phyloP scores from a whole-genome alignment of 169 alveolate species.

The Eimeria tenella region DNA sequence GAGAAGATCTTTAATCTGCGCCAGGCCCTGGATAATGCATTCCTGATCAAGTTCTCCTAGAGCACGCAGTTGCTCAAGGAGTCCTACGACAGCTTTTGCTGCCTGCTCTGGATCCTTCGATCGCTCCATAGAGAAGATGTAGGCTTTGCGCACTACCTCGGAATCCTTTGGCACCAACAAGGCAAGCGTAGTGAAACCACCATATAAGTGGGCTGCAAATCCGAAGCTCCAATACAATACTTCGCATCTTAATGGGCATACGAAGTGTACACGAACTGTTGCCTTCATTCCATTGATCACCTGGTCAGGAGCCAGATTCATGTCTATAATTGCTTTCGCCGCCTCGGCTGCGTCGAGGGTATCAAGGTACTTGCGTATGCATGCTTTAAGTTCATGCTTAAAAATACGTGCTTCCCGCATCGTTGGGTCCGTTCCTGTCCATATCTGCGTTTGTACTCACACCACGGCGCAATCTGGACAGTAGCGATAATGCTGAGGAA shows the following conservation, averaged over 20 bases:
- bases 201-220: neutral
- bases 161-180: conserved; percentile 52
- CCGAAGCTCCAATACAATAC: neutral
- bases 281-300: neutral
- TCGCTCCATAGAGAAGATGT: conserved; percentile 71
- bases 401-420: conserved; percentile 65
- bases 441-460: conserved; percentile 50
- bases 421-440: conserved; percentile 79
- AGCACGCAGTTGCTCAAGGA: conserved; percentile 66
- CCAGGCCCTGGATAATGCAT: conserved; percentile 67
- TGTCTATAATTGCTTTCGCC: conserved; percentile 42
- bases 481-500: neutral
- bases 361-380: conserved; percentile 74
- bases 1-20: conserved; percentile 48
- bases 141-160: conserved; percentile 72
- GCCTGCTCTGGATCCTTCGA: conserved; percentile 57
- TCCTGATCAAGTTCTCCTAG: conserved; percentile 74
- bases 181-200: neutral
- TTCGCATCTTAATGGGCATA: neutral
- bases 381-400: conserved; percentile 60
- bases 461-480: neutral
- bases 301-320: conserved; percentile 77
- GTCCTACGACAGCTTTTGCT: conserved; percentile 63
- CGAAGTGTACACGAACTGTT: neutral
- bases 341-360: conserved; percentile 65